Conservation (phyloP, 2,329 filamentous ascomycete species). For the Clarireedia paspali region DNA sequence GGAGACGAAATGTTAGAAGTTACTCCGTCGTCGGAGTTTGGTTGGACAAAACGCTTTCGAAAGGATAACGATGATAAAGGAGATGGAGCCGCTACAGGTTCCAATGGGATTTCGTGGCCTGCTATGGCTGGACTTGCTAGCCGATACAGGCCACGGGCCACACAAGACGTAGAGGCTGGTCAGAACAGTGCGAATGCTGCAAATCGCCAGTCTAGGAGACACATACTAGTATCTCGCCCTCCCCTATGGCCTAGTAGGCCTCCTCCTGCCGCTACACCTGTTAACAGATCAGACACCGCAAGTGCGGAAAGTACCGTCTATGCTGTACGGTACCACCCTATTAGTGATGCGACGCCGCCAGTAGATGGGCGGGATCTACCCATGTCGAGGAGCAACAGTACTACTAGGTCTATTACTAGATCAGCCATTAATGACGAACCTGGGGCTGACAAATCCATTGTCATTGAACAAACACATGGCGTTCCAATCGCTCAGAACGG, state of each 20-base stretch:
- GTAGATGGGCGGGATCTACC: conserved; percentile 5
- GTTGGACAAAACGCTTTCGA: conserved; percentile 28
- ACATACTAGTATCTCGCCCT: conserved; percentile 17
- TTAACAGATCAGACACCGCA: conserved; percentile 54
- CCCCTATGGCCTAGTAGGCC: conserved; percentile 47
- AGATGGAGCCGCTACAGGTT: conserved; percentile 17
- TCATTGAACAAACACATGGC: conserved; percentile 20
- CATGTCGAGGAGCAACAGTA: conserved; percentile 19
- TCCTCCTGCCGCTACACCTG: conserved; percentile 44
- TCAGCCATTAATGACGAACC: conserved; percentile 1
- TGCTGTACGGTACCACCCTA: conserved; percentile 51
- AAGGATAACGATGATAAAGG: conserved; percentile 13
- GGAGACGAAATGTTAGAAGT: conserved; percentile 66
- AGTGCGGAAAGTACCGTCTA: conserved; percentile 59
- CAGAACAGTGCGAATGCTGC: neutral
- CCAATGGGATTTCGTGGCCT: conserved; percentile 36
- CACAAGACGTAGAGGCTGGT: conserved; percentile 20
- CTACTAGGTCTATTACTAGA: conserved; percentile 16
- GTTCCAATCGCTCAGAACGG: conserved; percentile 6
- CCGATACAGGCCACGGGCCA: conserved; percentile 21
- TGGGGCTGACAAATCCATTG: conserved; percentile 15
- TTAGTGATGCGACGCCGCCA: conserved; percentile 35
- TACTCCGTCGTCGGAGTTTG: conserved; percentile 48
- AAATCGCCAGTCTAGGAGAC: conserved; percentile 8
- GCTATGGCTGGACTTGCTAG: conserved; percentile 27